Percentiles rank a stretch among this genome's conserved stretches.
phyloP scores from a whole-genome alignment of 768 basidiomycete genomes.

The Leccinum disarticulatum region DNA sequence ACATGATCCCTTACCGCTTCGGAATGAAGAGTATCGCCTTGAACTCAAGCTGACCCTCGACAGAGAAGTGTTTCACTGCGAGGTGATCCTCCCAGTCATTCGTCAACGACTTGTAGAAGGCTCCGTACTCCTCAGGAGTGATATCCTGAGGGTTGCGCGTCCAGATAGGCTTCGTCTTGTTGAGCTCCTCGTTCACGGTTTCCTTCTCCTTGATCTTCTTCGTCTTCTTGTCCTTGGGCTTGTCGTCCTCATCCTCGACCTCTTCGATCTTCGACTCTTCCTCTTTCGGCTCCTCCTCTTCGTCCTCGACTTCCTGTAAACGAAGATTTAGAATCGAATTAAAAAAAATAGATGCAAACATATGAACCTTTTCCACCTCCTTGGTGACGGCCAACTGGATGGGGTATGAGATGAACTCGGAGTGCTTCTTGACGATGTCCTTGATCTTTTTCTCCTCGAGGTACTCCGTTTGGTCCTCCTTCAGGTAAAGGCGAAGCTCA shows the following conservation, averaged over 20 bases:
- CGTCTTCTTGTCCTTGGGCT: constrained; percentile 87
- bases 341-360: background rate
- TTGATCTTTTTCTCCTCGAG: constrained; percentile 99
- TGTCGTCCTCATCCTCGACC: constrained; percentile 79
- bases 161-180: constrained; percentile 99
- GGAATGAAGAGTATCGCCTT: constrained; percentile 98
- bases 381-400: constrained; percentile 98
- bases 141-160: constrained; percentile 97
- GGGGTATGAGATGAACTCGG: constrained; percentile 99
- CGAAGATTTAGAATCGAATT: constrained; percentile 3
- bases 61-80: constrained; percentile 99
- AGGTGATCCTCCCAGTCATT: constrained; percentile 99
- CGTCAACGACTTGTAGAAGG: constrained; percentile 99
- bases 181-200: constrained; percentile 93
- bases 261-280: constrained; percentile 80
- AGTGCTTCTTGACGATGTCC: constrained; percentile 99
- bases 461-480: constrained; percentile 99
- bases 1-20: constrained; percentile 66
- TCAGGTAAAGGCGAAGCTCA: constrained; percentile 88
- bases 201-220: constrained; percentile 92
- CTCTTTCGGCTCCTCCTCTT: constrained; percentile 70
- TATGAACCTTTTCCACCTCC: constrained; percentile 94
- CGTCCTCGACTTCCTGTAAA: constrained; percentile 80
- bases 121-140: constrained; percentile 85
- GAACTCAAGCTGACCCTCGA: constrained; percentile 99